These are phyloP conservation scores for Tetrahymena malaccensis DNA, from an alignment of 73 alveolate genomes.

Conservation along the genomic window DNA sequence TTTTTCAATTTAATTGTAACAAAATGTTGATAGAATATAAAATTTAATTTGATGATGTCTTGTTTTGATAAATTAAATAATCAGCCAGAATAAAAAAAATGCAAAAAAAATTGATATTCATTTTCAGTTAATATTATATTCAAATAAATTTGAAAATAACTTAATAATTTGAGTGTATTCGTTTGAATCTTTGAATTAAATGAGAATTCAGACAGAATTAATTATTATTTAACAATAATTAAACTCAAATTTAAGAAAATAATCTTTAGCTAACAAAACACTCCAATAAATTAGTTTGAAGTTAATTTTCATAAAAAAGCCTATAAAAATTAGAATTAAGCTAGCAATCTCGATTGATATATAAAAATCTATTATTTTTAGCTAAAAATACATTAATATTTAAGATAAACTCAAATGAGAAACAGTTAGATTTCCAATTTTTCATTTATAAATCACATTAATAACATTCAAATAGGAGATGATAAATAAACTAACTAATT, in stretches of 20 bases:
- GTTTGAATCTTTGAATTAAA: neutral
- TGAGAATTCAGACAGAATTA: neutral
- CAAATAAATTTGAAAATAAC: neutral
- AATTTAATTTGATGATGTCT: too few relatives aligned
- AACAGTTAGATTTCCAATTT: neutral
- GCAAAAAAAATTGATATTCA: too few relatives aligned
- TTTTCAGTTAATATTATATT: neutral
- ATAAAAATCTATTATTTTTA: neutral
- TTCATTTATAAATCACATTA: neutral
- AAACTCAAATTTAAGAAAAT: neutral
- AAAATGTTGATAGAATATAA: neutral
- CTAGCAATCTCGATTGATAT: neutral
- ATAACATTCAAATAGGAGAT: neutral
- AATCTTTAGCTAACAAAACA: neutral
- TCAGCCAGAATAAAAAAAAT: too few relatives aligned
- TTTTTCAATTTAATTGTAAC: too few relatives aligned
- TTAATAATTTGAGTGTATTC: neutral
- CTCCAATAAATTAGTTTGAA: neutral
- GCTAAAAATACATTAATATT: neutral
- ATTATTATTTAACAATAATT: neutral
- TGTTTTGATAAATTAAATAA: too few relatives aligned
- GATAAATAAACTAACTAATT: neutral
- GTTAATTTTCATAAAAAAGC: neutral
- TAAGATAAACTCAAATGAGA: neutral
- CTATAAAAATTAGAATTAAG: neutral